Percentiles rank a stretch among this genome's conserved stretches.
Conservation (phyloP, 768 basidiomycete species). For the Antrodiella citrinella region DNA sequence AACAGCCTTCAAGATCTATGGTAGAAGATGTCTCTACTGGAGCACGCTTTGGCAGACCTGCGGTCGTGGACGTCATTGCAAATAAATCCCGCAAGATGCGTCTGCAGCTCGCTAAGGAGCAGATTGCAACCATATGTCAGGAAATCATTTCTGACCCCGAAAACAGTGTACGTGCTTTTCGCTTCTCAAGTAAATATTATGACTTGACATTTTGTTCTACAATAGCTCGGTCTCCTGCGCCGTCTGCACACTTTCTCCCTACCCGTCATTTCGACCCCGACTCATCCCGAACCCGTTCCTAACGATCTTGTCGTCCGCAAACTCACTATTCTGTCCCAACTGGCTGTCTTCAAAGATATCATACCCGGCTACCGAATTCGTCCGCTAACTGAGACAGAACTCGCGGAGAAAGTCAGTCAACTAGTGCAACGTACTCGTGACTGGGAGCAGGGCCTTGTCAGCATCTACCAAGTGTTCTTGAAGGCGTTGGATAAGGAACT, state of each 20-base stretch:
- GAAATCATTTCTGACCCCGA: slow-evolving; percentile 94
- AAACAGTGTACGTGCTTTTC: slow-evolving; percentile 63
- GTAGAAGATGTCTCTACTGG: slow-evolving; percentile 76
- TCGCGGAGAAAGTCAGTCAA: slow-evolving; percentile 89
- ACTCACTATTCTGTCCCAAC: slow-evolving; percentile 80
- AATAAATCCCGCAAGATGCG: slow-evolving; percentile 58
- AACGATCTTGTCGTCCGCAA: slow-evolving; percentile 84
- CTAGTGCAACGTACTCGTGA: slow-evolving; percentile 85
- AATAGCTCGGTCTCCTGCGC: slow-evolving; percentile 78
- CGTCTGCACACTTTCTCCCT: slow-evolving; percentile 88
- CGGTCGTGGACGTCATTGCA: slow-evolving; percentile 63
- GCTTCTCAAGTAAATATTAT: slow-evolving; percentile 4
- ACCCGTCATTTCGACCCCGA: slow-evolving; percentile 57
- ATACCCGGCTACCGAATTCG: slow-evolving; percentile 96
- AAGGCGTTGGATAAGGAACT: slow-evolving; percentile 78
- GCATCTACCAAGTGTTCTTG: slow-evolving; percentile 84
- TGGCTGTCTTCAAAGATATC: slow-evolving; percentile 93
- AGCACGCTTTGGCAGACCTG: slow-evolving; percentile 79
- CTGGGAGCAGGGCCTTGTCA: slow-evolving; percentile 91
- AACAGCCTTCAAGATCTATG: slow-evolving; percentile 16
- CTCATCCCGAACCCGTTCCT: slow-evolving; percentile 58
- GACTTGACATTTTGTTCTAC: slow-evolving; percentile 2
- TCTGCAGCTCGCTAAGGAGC: slow-evolving; percentile 80
- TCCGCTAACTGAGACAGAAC: slow-evolving; percentile 81
- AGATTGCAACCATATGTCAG: slow-evolving; percentile 89